These are phyloP conservation scores for Mortierella sp. DNA, from an alignment of 371 early-diverging fungal genomes.

Conservation along the genomic window DNA sequence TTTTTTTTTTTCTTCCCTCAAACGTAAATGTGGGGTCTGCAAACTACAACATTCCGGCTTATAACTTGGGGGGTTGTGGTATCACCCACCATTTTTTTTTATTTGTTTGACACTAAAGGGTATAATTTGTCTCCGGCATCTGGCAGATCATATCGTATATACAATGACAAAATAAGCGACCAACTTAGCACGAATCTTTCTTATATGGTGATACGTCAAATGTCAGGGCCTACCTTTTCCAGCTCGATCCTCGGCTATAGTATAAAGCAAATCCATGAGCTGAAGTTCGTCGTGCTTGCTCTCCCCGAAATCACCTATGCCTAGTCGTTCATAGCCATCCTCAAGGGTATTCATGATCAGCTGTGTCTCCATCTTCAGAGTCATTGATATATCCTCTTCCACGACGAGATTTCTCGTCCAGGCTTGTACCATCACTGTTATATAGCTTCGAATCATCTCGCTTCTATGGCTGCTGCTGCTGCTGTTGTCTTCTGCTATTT, in stretches of 20 bases:
- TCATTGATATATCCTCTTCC: conserved; percentile 17
- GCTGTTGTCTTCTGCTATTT: conserved; percentile 17
- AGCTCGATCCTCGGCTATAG: conserved; percentile 91
- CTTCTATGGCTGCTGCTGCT: conserved; percentile 15
- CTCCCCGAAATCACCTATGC: conserved; percentile 40
- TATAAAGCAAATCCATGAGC: conserved; percentile 81
- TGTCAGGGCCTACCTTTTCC: conserved; percentile 73
- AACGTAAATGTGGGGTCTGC: too few species aligned
- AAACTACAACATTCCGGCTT: too few species aligned
- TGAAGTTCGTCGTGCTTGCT: conserved; percentile 66
- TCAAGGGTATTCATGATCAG: conserved; percentile 42
- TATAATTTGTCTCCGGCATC: too few species aligned
- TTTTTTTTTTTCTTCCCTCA: too few species aligned
- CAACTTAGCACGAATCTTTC: too few species aligned
- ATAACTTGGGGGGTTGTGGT: too few species aligned
- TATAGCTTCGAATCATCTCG: conserved; percentile 25
- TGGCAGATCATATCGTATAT: too few species aligned
- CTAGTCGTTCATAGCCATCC: conserved; percentile 42
- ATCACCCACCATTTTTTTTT: too few species aligned
- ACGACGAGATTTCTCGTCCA: conserved; percentile 25
- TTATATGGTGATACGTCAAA: not conserved
- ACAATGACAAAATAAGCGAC: not conserved
- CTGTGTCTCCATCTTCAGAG: conserved; percentile 30
- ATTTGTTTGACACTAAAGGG: too few species aligned
- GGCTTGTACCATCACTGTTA: conserved; percentile 32